Percentiles rank a stretch among this genome's conserved stretches.
Evolutionary conservation across 306 rosid species (phyloP).

Genomic region (Erythrophleum fordii): DNA sequence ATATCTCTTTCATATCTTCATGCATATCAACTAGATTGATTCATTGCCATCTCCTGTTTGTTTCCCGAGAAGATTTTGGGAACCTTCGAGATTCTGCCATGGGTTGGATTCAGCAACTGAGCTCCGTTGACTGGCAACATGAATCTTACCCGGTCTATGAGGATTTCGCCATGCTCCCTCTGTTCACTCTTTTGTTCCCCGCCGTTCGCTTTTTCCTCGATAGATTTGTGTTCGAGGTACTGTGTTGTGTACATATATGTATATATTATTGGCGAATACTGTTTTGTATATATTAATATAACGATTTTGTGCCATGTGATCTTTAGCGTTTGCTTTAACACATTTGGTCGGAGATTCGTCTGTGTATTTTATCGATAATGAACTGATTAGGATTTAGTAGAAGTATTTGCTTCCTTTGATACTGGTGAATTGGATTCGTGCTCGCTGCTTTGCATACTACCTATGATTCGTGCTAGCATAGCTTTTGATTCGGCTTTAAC

Average conservation of each 20-base stretch:
- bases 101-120: constrained; percentile 54
- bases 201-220: constrained; percentile 79
- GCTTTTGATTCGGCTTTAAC: not conserved
- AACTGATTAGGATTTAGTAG: not conserved
- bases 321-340: not conserved
- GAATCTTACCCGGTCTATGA: constrained; percentile 77
- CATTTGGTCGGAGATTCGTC: not conserved
- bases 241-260: too few relatives aligned
- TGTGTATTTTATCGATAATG: not conserved
- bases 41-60: constrained; percentile 32
- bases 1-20: constrained; percentile 3
- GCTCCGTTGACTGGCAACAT: constrained; percentile 64
- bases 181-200: constrained; percentile 78
- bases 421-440: not conserved
- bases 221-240: constrained; percentile 88
- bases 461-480: not conserved
- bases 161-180: constrained; percentile 76
- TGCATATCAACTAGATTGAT: constrained; percentile 22
- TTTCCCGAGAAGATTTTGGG: constrained; percentile 40
- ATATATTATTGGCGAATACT: too few relatives aligned
- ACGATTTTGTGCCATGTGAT: constrained; percentile 4
- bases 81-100: constrained; percentile 31
- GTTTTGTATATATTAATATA: not conserved
- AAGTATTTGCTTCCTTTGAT: not conserved
- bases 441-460: not conserved